Conservation (phyloP, 2,329 filamentous ascomycete species). For the Clarireedia homoeocarpa region DNA sequence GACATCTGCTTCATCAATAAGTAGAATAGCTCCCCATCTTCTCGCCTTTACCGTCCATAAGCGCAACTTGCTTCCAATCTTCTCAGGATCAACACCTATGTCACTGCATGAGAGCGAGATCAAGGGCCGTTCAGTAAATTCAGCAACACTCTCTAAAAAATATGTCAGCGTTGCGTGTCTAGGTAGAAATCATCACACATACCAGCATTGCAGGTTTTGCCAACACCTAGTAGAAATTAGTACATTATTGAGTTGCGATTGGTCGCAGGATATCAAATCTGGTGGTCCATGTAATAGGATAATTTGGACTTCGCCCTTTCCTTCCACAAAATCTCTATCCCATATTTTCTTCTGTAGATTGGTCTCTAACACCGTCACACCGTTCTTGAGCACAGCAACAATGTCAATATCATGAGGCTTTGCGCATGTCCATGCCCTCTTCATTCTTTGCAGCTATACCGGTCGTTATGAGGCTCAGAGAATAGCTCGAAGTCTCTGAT, state of each 20-base stretch:
- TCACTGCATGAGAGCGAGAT: not conserved
- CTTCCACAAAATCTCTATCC: not conserved
- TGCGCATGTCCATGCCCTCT: not conserved
- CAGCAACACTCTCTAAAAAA: not conserved
- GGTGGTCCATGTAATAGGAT: not conserved
- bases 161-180: not conserved
- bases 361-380: not conserved
- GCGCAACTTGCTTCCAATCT: slow-evolving; percentile 67
- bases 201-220: not conserved
- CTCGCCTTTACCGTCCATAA: slow-evolving; percentile 80
- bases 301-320: not conserved
- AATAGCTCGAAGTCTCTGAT: no score
- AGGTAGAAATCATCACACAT: not conserved
- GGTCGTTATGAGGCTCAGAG: no score
- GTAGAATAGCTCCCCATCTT: slow-evolving; percentile 74
- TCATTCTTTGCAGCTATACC: no score
- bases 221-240: not conserved
- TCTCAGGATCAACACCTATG: slow-evolving; percentile 65
- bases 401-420: not conserved
- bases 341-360: not conserved
- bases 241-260: no score
- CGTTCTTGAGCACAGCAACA: not conserved
- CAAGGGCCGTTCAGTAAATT: not conserved
- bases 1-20: slow-evolving; percentile 79
- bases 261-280: no score